Evolutionary conservation across 2,329 filamentous ascomycete species (phyloP).

Genomic region (Fusarium praegraminearum): DNA sequence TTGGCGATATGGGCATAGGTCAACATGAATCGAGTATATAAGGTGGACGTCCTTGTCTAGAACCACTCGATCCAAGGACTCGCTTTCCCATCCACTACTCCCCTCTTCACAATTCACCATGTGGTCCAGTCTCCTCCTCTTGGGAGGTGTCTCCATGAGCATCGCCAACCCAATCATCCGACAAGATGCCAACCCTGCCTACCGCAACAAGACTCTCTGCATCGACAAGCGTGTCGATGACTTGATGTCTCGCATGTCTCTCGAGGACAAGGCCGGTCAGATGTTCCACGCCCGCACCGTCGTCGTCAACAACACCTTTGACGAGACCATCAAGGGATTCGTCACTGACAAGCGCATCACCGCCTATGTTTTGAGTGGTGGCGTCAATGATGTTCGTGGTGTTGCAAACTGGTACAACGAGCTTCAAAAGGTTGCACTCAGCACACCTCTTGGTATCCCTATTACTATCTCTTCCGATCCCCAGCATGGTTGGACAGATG

Average conservation of each 20-base stretch:
- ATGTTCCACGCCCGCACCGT: conserved; percentile 55
- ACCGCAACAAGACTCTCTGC: conserved; percentile 42
- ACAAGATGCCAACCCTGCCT: conserved; percentile 31
- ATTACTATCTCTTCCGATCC: conserved; percentile 63
- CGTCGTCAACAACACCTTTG: conserved; percentile 36
- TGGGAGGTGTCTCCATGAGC: conserved; percentile 27
- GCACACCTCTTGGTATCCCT: conserved; percentile 62
- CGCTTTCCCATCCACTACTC: background rate
- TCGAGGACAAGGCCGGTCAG: conserved; percentile 62
- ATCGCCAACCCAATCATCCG: conserved; percentile 29
- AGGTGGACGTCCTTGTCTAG: background rate
- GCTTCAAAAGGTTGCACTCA: conserved; percentile 57
- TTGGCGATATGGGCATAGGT: conserved; percentile 1
- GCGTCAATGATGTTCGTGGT: conserved; percentile 54
- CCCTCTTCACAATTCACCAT: conserved; percentile 7
- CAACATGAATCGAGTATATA: conserved; percentile 9
- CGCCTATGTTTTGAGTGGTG: conserved; percentile 61
- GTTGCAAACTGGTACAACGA: conserved; percentile 57
- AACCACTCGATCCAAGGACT: conserved; percentile 5
- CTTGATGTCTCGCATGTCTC: conserved; percentile 59
- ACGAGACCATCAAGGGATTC: conserved; percentile 29
- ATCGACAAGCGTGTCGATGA: conserved; percentile 62
- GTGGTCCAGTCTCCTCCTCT: conserved; percentile 31
- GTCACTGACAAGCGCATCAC: conserved; percentile 48
- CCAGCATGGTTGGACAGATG: conserved; percentile 57